Percentiles rank a stretch among this genome's conserved stretches.
phyloP scores from a whole-genome alignment of 768 basidiomycete genomes.

The Panellus pusillus region DNA sequence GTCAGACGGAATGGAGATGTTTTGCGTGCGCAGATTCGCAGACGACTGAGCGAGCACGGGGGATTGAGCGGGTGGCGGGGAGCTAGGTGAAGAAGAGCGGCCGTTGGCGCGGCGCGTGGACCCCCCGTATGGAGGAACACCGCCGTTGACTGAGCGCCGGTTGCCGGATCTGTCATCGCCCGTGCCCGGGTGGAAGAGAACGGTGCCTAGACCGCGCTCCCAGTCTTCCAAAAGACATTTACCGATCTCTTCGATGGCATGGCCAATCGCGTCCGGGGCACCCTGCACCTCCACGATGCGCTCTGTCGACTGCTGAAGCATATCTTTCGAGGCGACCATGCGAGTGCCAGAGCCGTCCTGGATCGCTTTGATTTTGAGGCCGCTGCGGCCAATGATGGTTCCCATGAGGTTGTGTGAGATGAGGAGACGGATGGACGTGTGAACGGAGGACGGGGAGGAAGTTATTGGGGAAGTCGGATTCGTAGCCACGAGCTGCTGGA shows the following conservation, averaged over 20 bases:
- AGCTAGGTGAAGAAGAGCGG: conserved; percentile 50
- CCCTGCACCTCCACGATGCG: conserved; percentile 98
- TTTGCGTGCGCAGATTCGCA: conserved; percentile 93
- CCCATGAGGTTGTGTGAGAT: conserved; percentile 99
- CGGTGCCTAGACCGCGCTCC: conserved; percentile 92
- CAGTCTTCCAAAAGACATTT: conserved; percentile 95
- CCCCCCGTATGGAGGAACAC: conserved; percentile 39
- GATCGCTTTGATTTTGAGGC: conserved; percentile 98
- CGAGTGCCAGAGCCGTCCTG: conserved; percentile 95
- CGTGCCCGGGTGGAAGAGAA: conserved; percentile 93
- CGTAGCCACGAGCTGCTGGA: conserved; percentile 84
- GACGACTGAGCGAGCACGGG: conserved; percentile 56
- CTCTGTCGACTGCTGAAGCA: conserved; percentile 98
- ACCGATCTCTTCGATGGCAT: conserved; percentile 93
- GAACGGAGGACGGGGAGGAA: conserved; percentile 67
- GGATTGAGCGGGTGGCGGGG: conserved; percentile 44
- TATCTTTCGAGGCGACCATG: conserved; percentile 99
- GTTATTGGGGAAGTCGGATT: conserved; percentile 71
- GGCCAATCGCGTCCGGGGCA: conserved; percentile 86
- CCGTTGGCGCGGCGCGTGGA: conserved; percentile 64
- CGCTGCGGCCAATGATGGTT: conserved; percentile 93
- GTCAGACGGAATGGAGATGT: conserved; percentile 98
- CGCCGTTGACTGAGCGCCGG: conserved; percentile 53
- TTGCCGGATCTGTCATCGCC: conserved; percentile 63
- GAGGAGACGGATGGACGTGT: conserved; percentile 93